These are phyloP conservation scores for Bolboschoenoplectus hybrid DNA, from an alignment of 202 grass and related monocot species.

Conservation along the genomic window DNA sequence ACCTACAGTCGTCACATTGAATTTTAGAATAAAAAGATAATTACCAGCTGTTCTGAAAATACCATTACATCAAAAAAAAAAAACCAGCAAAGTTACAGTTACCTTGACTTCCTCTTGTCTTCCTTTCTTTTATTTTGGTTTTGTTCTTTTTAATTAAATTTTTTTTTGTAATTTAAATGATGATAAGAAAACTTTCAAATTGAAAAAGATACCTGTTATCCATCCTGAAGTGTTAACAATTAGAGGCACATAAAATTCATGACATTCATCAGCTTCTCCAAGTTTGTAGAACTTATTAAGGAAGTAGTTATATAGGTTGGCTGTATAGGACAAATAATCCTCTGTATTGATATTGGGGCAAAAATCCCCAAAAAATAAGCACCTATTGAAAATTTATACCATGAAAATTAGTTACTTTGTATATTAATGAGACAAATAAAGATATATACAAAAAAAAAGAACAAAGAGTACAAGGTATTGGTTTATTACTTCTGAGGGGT, in stretches of 20 bases:
- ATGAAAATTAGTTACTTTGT: neutral
- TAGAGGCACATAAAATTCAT: constrained; percentile 47
- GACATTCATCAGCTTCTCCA: constrained; percentile 25
- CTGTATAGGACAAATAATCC: constrained; percentile 53
- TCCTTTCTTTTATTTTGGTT: neutral
- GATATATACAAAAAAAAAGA: neutral
- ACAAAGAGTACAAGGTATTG: neutral
- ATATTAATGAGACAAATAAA: constrained; percentile 20
- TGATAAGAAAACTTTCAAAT: neutral
- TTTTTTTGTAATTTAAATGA: neutral
- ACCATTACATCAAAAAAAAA: constrained; percentile 1
- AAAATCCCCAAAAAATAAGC: constrained; percentile 65
- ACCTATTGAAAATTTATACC: constrained; percentile 39
- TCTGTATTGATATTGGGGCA: constrained; percentile 51
- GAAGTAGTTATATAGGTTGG: constrained; percentile 58
- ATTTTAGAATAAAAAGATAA: neutral
- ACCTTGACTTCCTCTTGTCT: neutral
- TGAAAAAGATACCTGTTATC: constrained; percentile 62
- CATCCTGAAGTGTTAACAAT: constrained; percentile 88
- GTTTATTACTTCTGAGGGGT: constrained; percentile 55
- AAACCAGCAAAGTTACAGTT: neutral
- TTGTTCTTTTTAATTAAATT: neutral
- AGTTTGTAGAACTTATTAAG: constrained; percentile 44
- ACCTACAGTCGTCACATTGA: constrained; percentile 43
- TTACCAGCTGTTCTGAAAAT: neutral